Evolutionary conservation across 2,329 filamentous ascomycete species (phyloP).

Genomic region (Apiospora aurea): DNA sequence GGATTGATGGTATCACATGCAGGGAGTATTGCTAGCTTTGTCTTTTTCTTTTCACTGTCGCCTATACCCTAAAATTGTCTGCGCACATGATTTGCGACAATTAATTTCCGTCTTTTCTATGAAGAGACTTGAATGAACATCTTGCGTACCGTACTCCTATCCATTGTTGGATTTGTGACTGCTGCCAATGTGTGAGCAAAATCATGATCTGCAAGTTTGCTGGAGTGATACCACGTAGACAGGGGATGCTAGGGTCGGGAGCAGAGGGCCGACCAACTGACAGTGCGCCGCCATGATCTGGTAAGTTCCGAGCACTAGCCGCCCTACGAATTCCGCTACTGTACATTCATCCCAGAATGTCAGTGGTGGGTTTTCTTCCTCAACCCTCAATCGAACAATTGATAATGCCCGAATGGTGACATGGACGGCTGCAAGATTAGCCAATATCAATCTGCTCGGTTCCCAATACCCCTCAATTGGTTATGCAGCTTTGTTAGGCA

Average conservation of each 20-base stretch:
- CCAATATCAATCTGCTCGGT: not conserved
- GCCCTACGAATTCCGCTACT: not conserved
- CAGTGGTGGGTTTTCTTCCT: not conserved
- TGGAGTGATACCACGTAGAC: not conserved
- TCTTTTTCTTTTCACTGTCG: not conserved
- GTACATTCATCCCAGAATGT: not conserved
- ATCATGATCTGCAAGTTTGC: not conserved
- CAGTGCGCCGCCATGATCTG: not conserved
- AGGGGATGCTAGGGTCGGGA: not conserved
- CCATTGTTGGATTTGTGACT: not conserved
- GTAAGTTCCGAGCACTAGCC: not conserved
- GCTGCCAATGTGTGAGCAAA: not conserved
- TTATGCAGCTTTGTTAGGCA: not conserved
- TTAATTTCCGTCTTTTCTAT: not conserved
- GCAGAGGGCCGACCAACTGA: not conserved
- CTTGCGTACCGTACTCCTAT: not conserved
- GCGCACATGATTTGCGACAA: not conserved
- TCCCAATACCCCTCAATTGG: not conserved
- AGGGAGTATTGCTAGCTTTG: not conserved
- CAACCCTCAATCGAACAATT: not conserved
- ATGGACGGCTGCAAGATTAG: not conserved
- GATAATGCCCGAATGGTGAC: not conserved
- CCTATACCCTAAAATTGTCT: not conserved
- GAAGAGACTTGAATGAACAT: too few relatives aligned
- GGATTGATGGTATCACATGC: conserved; percentile 8